Conservation (phyloP, 1,284 basidiomycete genomes). For the Peniophora sp. region DNA sequence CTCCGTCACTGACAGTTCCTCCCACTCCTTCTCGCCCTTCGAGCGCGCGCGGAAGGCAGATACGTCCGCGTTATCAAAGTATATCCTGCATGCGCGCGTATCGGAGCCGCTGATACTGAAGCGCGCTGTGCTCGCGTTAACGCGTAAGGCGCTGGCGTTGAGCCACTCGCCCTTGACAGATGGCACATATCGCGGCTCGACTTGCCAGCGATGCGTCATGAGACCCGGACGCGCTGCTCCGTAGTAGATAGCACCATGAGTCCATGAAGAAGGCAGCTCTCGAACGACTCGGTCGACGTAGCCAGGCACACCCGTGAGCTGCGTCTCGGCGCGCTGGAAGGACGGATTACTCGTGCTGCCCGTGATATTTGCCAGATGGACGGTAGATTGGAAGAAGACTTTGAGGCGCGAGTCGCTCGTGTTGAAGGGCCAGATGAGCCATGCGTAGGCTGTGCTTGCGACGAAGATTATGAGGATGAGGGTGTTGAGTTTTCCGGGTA, state of each 20-base stretch:
- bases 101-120: slow-evolving; percentile 46
- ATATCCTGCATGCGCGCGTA: slow-evolving; percentile 56
- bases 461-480: slow-evolving; percentile 36
- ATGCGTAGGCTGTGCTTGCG: slow-evolving; percentile 34
- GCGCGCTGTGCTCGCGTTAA: slow-evolving; percentile 22
- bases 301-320: slow-evolving; percentile 36
- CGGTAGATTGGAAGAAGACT: slow-evolving; percentile 56
- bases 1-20: slow-evolving; percentile 33
- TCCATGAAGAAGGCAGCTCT: slow-evolving; percentile 42
- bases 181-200: slow-evolving; percentile 22
- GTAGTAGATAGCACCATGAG: neutral
- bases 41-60: slow-evolving; percentile 28
- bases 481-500: slow-evolving; percentile 38
- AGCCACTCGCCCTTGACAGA: slow-evolving; percentile 22
- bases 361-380: slow-evolving; percentile 31
- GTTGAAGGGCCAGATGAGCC: slow-evolving; percentile 51
- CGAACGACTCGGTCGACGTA: slow-evolving; percentile 40
- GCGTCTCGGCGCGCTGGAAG: slow-evolving; percentile 23
- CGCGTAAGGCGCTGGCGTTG: slow-evolving; percentile 15
- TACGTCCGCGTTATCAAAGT: slow-evolving; percentile 44
- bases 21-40: slow-evolving; percentile 26
- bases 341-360: slow-evolving; percentile 6
- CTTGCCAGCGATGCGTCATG: slow-evolving; percentile 29
- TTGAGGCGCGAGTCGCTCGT: slow-evolving; percentile 52
- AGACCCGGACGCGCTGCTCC: slow-evolving; percentile 9